These are phyloP conservation scores for Bipolaris zeicola DNA, from an alignment of 2,329 filamentous ascomycete genomes.

Conservation along the genomic window DNA sequence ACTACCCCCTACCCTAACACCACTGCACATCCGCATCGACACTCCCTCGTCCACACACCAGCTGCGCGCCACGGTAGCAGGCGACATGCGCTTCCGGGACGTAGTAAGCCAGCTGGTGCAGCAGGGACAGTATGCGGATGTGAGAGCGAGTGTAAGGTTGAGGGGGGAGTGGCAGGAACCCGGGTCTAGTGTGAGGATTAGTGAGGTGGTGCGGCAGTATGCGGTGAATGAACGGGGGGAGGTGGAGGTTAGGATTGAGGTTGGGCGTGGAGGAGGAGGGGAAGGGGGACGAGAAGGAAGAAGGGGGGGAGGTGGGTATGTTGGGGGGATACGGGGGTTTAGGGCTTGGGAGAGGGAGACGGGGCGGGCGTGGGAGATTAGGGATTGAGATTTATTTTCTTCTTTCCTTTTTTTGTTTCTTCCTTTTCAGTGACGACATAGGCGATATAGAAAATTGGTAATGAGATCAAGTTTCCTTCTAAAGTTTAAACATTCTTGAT, in stretches of 20 bases:
- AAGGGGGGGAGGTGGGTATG: neutral
- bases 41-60: neutral
- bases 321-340: neutral
- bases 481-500: neutral
- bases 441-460: neutral
- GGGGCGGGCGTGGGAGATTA: constrained; percentile 14
- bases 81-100: constrained; percentile 20
- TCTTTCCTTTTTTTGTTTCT: neutral
- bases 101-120: constrained; percentile 16
- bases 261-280: neutral
- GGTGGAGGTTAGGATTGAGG: constrained; percentile 11
- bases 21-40: constrained; percentile 3
- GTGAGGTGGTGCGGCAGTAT: constrained; percentile 9
- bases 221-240: constrained; percentile 8
- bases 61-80: constrained; percentile 12
- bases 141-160: constrained; percentile 8
- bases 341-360: constrained; percentile 16
- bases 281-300: neutral
- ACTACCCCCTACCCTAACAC: constrained; percentile 8
- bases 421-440: neutral
- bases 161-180: constrained; percentile 20
- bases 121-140: neutral
- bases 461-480: too few relatives aligned
- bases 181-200: constrained; percentile 1
- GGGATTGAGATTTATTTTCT: neutral